These are phyloP conservation scores for Rhodotorula graminis DNA, from an alignment of 768 basidiomycete species.

Conservation along the genomic window DNA sequence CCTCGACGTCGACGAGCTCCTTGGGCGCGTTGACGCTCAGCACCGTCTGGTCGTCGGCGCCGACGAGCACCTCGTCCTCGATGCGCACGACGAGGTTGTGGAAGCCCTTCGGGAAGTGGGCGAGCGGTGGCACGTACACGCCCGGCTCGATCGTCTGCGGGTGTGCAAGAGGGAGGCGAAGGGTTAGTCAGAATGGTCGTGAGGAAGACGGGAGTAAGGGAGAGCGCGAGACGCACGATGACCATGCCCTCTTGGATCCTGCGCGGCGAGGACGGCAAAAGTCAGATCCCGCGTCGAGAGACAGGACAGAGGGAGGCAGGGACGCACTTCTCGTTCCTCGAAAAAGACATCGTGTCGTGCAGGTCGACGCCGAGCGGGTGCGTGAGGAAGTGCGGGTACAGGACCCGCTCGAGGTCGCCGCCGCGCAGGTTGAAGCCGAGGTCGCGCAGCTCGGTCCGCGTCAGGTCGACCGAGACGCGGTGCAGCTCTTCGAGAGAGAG, in stretches of 20 bases:
- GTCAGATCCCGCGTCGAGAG: neutral
- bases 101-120: slow-evolving; percentile 76
- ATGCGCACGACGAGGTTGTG: slow-evolving; percentile 89
- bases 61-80: slow-evolving; percentile 68
- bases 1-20: slow-evolving; percentile 77
- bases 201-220: neutral
- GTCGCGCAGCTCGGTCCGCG: slow-evolving; percentile 69
- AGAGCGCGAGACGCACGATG: slow-evolving; percentile 41
- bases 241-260: slow-evolving; percentile 78
- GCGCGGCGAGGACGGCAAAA: slow-evolving; percentile 8
- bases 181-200: slow-evolving; percentile 40
- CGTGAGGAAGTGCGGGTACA: slow-evolving; percentile 90
- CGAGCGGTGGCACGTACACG: slow-evolving; percentile 76
- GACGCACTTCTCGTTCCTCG: slow-evolving; percentile 45
- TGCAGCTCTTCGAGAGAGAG: slow-evolving; percentile 74
- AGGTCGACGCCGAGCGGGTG: slow-evolving; percentile 93
- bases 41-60: slow-evolving; percentile 55
- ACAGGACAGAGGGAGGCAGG: slow-evolving; percentile 15
- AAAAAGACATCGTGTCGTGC: slow-evolving; percentile 64
- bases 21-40: slow-evolving; percentile 72
- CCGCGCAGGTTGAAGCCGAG: slow-evolving; percentile 54
- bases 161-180: neutral
- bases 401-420: slow-evolving; percentile 56
- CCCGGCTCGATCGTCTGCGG: slow-evolving; percentile 51
- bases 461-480: slow-evolving; percentile 60